Evolutionary conservation across 179 eudicot genomes (phyloP).

Genomic region (Beta lomatogona): DNA sequence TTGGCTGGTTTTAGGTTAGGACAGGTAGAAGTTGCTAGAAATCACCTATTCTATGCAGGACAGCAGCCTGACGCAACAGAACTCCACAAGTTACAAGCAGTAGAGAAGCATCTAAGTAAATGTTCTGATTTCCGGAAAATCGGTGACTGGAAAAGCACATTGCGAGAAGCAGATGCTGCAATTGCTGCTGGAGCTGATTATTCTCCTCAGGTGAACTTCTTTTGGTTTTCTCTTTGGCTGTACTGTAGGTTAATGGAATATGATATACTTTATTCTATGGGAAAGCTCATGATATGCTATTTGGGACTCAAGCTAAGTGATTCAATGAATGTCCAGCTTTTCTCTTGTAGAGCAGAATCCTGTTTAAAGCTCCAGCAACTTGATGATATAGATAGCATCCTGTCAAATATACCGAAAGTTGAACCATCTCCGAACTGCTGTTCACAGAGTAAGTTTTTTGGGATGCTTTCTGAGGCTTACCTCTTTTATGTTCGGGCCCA

Average conservation of each 20-base stretch:
- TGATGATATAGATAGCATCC: conserved; percentile 50
- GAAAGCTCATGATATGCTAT: background rate
- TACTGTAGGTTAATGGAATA: background rate
- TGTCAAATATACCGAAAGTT: conserved; percentile 46
- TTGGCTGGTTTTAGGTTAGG: conserved; percentile 61
- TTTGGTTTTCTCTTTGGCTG: background rate
- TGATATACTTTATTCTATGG: background rate
- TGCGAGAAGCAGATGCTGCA: conserved; percentile 77
- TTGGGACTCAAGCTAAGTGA: conserved; percentile 21
- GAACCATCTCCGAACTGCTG: conserved; percentile 45
- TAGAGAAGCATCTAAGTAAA: conserved; percentile 64
- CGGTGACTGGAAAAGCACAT: conserved; percentile 68
- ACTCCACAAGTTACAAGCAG: conserved; percentile 57
- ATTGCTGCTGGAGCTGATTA: conserved; percentile 77
- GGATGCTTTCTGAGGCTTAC: conserved; percentile 83
- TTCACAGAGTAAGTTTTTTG: conserved; percentile 60
- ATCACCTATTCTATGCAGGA: conserved; percentile 65
- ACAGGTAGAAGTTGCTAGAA: conserved; percentile 77
- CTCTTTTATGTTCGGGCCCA: conserved; percentile 70
- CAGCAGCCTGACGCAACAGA: conserved; percentile 54
- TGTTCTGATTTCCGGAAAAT: conserved; percentile 65
- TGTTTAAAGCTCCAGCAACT: conserved; percentile 70
- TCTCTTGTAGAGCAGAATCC: conserved; percentile 73
- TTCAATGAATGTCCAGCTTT: conserved; percentile 49
- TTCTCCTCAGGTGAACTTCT: conserved; percentile 67